Evolutionary conservation across 2,329 filamentous ascomycete species (phyloP).

Genomic region (Monilinia aucupariae): DNA sequence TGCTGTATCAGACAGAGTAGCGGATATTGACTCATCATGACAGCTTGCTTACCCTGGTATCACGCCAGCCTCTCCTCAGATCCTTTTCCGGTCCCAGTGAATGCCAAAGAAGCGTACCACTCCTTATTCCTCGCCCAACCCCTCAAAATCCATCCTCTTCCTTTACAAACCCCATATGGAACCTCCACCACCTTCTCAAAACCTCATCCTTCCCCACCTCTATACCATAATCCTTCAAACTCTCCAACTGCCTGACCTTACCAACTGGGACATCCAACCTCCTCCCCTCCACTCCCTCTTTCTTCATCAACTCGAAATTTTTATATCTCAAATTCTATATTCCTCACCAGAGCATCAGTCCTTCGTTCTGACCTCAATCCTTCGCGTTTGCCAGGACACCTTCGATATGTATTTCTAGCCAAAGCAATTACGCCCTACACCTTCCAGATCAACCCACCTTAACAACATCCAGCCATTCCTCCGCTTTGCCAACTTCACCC

Average conservation of each 20-base stretch:
- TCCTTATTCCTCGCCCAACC: background rate
- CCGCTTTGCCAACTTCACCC: conserved; percentile 20
- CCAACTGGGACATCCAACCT: conserved; percentile 23
- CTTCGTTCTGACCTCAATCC: background rate
- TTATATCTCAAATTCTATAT: conserved; percentile 32
- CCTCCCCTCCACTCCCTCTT: conserved; percentile 20
- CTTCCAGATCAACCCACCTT: conserved; percentile 20
- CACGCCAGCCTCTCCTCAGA: background rate
- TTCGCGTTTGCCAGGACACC: too few relatives aligned
- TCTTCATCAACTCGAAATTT: conserved; percentile 30
- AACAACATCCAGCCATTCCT: conserved; percentile 30
- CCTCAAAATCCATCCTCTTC: background rate
- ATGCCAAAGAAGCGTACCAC: background rate
- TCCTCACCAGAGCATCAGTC: background rate
- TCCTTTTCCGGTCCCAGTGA: background rate
- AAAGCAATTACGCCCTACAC: background rate
- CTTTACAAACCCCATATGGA: conserved; percentile 28
- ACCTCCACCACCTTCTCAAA: conserved; percentile 30
- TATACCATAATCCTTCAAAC: conserved; percentile 26
- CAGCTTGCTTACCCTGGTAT: background rate
- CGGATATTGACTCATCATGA: background rate
- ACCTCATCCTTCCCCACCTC: conserved; percentile 23
- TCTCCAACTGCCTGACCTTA: conserved; percentile 24
- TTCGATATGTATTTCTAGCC: background rate
- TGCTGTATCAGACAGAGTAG: background rate